Evolutionary conservation across 257 asterid genomes (phyloP).

Genomic region (Coffea eugenioides): DNA sequence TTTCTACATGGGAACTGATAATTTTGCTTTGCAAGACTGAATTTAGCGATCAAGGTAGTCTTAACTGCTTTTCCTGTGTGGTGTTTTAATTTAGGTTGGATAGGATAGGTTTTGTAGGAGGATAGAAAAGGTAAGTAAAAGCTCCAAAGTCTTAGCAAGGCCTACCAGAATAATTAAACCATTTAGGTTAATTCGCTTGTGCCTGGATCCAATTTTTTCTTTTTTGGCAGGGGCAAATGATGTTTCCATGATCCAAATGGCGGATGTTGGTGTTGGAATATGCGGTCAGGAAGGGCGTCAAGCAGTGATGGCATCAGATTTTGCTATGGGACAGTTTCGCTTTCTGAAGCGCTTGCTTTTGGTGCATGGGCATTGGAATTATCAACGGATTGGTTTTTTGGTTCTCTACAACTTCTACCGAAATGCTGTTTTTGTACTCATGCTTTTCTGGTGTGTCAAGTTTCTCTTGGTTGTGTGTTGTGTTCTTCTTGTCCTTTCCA

Average conservation of each 20-base stretch:
- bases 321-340: conserved; percentile 97
- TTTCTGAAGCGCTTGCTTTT: conserved; percentile 86
- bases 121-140: background rate
- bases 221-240: conserved; percentile 84
- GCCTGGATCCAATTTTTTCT: conserved; percentile 28
- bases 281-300: conserved; percentile 99
- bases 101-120: background rate
- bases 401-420: conserved; percentile 94
- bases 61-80: background rate
- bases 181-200: conserved; percentile 15
- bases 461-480: conserved; percentile 13
- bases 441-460: conserved; percentile 88
- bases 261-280: conserved; percentile 99
- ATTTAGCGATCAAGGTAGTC: background rate
- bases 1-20: background rate
- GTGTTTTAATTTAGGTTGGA: background rate
- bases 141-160: background rate
- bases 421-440: conserved; percentile 91
- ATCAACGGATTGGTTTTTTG: conserved; percentile 91
- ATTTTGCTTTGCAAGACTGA: no score
- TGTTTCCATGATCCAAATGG: conserved; percentile 99
- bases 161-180: background rate
- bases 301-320: conserved; percentile 99
- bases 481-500: background rate
- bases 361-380: conserved; percentile 99